These are phyloP conservation scores for Lipomyces yamadae DNA, from an alignment of 805 yeast genomes.

Conservation along the genomic window DNA sequence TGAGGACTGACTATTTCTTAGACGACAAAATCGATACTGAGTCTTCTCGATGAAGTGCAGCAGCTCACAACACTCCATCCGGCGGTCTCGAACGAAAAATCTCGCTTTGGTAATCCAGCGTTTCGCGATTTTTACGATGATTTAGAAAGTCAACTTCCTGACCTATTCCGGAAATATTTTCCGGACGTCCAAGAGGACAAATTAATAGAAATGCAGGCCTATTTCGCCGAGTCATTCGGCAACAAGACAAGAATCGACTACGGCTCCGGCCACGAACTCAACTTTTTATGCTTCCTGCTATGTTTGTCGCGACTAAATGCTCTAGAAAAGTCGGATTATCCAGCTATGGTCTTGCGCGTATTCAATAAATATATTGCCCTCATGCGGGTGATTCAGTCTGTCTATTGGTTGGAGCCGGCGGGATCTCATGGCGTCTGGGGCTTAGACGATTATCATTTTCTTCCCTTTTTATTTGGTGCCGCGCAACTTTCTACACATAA, in stretches of 20 bases:
- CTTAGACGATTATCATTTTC: constrained; percentile 92
- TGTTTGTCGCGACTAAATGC: constrained; percentile 49
- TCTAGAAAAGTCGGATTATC: constrained; percentile 31
- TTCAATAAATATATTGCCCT: constrained; percentile 69
- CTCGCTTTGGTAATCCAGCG: constrained; percentile 91
- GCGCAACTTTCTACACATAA: constrained; percentile 70
- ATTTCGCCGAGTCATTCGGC: constrained; percentile 80
- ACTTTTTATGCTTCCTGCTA: constrained; percentile 70
- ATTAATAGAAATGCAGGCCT: constrained; percentile 55
- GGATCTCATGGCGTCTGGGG: constrained; percentile 99
- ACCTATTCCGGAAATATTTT: constrained; percentile 14
- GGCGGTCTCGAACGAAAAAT: constrained; percentile 64
- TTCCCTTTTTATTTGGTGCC: constrained; percentile 86
- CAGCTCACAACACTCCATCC: constrained; percentile 62
- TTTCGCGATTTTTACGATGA: constrained; percentile 83
- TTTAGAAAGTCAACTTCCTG: constrained; percentile 42
- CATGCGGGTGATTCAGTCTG: constrained; percentile 76
- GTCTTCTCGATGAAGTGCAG: constrained; percentile 54
- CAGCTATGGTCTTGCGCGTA: constrained; percentile 62
- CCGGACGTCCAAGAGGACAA: constrained; percentile 15
- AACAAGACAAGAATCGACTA: constrained; percentile 85
- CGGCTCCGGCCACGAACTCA: constrained; percentile 96
- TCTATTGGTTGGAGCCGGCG: constrained; percentile 91
- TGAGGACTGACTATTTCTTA: background rate
- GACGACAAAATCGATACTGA: constrained; percentile 32